Evolutionary conservation across 1,284 basidiomycete genomes (phyloP).

Genomic region (Ceratobasidium papillatum): DNA sequence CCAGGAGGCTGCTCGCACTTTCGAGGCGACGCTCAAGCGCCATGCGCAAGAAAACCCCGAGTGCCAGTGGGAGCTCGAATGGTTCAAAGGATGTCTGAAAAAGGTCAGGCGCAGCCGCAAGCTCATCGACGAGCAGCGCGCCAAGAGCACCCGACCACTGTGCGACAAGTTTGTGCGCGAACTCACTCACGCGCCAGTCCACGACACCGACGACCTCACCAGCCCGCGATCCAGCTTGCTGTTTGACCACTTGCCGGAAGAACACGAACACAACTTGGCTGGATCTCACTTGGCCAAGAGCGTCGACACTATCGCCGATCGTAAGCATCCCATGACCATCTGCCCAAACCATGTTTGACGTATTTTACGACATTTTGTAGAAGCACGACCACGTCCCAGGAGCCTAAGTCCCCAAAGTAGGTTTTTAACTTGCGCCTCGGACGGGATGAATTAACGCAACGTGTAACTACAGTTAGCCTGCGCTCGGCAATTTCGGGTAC

Average conservation of each 20-base stretch:
- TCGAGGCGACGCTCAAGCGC: slow-evolving; percentile 1
- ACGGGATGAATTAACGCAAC: not conserved
- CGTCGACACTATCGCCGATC: not conserved
- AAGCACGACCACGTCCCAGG: not conserved
- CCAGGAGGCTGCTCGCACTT: slow-evolving; percentile 12
- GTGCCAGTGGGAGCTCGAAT: slow-evolving; percentile 22
- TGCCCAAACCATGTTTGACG: not conserved
- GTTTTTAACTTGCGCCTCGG: not conserved
- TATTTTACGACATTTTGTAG: not conserved
- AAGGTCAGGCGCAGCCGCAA: not conserved
- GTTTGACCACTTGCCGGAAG: not conserved
- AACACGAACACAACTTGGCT: not conserved
- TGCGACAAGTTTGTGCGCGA: not conserved
- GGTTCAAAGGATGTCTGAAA: not conserved
- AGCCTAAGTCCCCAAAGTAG: not conserved
- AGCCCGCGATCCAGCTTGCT: not conserved
- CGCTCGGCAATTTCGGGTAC: not conserved
- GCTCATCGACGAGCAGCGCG: not conserved
- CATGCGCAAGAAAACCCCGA: not conserved
- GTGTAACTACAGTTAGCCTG: not conserved
- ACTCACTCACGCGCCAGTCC: not conserved
- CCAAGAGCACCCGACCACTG: not conserved
- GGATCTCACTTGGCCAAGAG: not conserved
- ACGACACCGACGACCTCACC: not conserved
- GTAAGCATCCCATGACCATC: not conserved